Percentiles rank a stretch among this genome's conserved stretches.
phyloP scores from a whole-genome alignment of 192 early-diverging fungal genomes.

The Rhizoclosmatium sp. region DNA sequence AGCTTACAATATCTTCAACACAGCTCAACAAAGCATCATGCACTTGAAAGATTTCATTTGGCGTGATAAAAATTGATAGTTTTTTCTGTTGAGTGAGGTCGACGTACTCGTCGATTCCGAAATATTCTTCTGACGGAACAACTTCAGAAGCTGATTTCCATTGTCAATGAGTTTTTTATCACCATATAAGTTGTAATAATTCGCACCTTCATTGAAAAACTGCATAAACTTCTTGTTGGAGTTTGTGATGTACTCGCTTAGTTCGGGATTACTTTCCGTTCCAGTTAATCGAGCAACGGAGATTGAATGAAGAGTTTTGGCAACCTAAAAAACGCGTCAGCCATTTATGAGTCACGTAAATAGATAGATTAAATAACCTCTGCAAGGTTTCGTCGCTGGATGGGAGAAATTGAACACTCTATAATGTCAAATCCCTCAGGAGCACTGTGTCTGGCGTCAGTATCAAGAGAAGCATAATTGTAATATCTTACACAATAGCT shows the following conservation, averaged over 20 bases:
- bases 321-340: slow-evolving; percentile 47
- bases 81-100: slow-evolving; percentile 79
- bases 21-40: slow-evolving; percentile 83
- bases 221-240: slow-evolving; percentile 79
- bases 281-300: slow-evolving; percentile 82
- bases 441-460: slow-evolving; percentile 64
- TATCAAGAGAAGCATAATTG: too few species aligned
- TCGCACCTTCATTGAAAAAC: slow-evolving; percentile 83
- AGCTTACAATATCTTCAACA: slow-evolving; percentile 71
- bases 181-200: background rate
- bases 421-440: slow-evolving; percentile 98
- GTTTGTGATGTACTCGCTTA: slow-evolving; percentile 85
- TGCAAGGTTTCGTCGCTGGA: slow-evolving; percentile 96
- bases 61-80: slow-evolving; percentile 88
- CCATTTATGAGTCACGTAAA: background rate
- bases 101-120: slow-evolving; percentile 86
- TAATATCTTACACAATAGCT: slow-evolving; percentile 80
- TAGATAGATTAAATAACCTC: slow-evolving; percentile 53
- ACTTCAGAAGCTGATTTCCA: slow-evolving; percentile 77
- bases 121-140: slow-evolving; percentile 85
- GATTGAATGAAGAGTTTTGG: slow-evolving; percentile 95
- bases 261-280: slow-evolving; percentile 64
- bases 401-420: slow-evolving; percentile 80
- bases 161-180: background rate
- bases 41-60: slow-evolving; percentile 89